These are phyloP conservation scores for Eurotiales sp. DNA, from an alignment of 2,329 filamentous ascomycete species.

Conservation along the genomic window DNA sequence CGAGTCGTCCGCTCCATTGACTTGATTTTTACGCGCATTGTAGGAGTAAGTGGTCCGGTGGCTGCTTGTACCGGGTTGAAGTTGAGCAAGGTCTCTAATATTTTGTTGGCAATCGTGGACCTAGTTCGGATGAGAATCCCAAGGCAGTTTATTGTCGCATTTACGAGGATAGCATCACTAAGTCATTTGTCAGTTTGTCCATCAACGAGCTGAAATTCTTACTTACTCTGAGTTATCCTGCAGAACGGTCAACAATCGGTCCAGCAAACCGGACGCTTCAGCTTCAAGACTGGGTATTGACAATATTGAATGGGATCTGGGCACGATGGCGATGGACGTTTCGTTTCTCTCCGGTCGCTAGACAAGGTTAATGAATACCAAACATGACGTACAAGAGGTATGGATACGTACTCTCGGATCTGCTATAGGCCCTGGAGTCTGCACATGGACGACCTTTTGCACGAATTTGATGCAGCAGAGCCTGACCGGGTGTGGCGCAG, in stretches of 20 bases:
- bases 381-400: conserved; percentile 4
- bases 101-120: conserved; percentile 76
- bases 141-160: conserved; percentile 85
- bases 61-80: conserved; percentile 89
- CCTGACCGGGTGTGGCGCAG: conserved; percentile 68
- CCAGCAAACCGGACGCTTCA: conserved; percentile 84
- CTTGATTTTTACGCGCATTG: conserved; percentile 74
- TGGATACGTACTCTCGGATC: conserved; percentile 72
- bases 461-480: conserved; percentile 98
- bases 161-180: conserved; percentile 83
- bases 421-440: conserved; percentile 76
- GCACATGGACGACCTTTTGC: conserved; percentile 85
- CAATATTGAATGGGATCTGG: conserved; percentile 75
- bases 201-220: neutral
- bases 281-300: conserved; percentile 81
- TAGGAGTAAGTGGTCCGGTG: conserved; percentile 71
- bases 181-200: neutral
- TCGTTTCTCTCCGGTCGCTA: conserved; percentile 72
- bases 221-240: conserved; percentile 78
- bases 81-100: conserved; percentile 76
- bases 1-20: conserved; percentile 94
- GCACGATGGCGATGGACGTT: conserved; percentile 81
- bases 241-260: conserved; percentile 78
- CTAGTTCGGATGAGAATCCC: conserved; percentile 78
- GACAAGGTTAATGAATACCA: conserved; percentile 7